These are phyloP conservation scores for Penicillium antarcticum DNA, from an alignment of 495 filamentous ascomycete species.

Conservation along the genomic window DNA sequence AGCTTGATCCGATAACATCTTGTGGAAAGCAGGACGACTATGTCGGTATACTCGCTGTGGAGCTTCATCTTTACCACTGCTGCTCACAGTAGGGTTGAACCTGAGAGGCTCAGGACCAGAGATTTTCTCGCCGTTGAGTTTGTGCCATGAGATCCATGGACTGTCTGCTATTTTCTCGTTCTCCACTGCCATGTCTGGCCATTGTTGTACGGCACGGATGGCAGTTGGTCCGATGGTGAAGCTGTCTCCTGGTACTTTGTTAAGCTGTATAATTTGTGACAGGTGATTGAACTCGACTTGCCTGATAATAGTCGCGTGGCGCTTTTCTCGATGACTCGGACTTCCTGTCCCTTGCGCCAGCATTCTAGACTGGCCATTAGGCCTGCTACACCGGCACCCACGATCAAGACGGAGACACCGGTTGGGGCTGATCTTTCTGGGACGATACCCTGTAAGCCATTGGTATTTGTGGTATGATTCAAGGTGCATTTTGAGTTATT, in stretches of 20 bases:
- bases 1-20: slow-evolving; percentile 53
- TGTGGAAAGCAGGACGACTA: slow-evolving; percentile 51
- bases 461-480: background rate
- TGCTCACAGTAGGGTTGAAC: background rate
- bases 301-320: slow-evolving; percentile 2
- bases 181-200: slow-evolving; percentile 51
- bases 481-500: background rate
- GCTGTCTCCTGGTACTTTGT: slow-evolving; percentile 44
- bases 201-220: slow-evolving; percentile 50
- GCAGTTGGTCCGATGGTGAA: slow-evolving; percentile 48
- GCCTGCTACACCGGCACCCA: slow-evolving; percentile 15
- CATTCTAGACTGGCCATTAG: slow-evolving; percentile 16
- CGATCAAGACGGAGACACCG: slow-evolving; percentile 9
- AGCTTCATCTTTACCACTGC: slow-evolving; percentile 9
- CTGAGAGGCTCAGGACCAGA: slow-evolving; percentile 39
- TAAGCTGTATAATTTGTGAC: background rate
- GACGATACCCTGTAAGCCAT: background rate
- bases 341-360: slow-evolving; percentile 17
- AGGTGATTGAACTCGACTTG: background rate
- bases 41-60: slow-evolving; percentile 34
- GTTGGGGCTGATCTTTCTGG: slow-evolving; percentile 3
- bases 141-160: slow-evolving; percentile 50
- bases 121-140: slow-evolving; percentile 49
- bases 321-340: slow-evolving; percentile 15
- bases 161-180: slow-evolving; percentile 44